Base-by-base conservation (phyloP, 2,329 filamentous ascomycete species). In the Sarocladium brachiariae region DNA sequence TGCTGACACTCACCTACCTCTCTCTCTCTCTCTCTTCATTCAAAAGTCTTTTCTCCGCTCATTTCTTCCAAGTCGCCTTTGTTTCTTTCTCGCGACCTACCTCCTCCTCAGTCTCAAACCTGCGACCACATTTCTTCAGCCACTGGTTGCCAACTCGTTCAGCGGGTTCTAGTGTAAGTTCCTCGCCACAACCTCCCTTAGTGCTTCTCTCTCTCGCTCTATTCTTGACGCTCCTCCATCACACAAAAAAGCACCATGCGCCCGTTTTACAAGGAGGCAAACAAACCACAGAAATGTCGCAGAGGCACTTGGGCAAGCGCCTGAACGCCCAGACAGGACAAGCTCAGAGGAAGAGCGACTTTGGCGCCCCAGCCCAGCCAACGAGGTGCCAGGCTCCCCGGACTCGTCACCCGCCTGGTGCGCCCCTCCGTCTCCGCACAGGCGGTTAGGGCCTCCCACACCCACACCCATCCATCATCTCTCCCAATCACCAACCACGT, bases 321-420 rank as follows among this genome's bases (percentile, higher is more conserved):
- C 43, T 25, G 39, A 23, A 25, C 25, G 39, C 13, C 39, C 39
- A 43, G 39, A 43, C 39, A 43, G 25, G 43, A 16, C 39, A 43
- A 43, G 25, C 43, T 3, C 21, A 6, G 5, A 21, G 27, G 19
- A 47, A 47, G n/a, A n/a, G n/a, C n/a, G n/a, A 23, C 25, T 4
- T 31, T 18, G 4, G 31, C 19, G 21, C 5, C 24, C 9, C 4
- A 24, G 4, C 27, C 16, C 43, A 33, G 27, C 43, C 43, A 47
- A 47, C 43, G 43, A 47, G 43, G 16, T 47, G 43, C 19, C 19
- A 23, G 14, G 21, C 10, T 45, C n/a, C n/a, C 43, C 27, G 24
- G 39, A 4, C 24, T 47, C 27, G 43, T 47, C 43, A 47, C 43
- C 43, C 43, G 21, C 39, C 16, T 39, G 35, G 27, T 7, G 27